Conservation (phyloP, 2,329 filamentous ascomycete species). For the Gnomoniopsis smithogilvyi region DNA sequence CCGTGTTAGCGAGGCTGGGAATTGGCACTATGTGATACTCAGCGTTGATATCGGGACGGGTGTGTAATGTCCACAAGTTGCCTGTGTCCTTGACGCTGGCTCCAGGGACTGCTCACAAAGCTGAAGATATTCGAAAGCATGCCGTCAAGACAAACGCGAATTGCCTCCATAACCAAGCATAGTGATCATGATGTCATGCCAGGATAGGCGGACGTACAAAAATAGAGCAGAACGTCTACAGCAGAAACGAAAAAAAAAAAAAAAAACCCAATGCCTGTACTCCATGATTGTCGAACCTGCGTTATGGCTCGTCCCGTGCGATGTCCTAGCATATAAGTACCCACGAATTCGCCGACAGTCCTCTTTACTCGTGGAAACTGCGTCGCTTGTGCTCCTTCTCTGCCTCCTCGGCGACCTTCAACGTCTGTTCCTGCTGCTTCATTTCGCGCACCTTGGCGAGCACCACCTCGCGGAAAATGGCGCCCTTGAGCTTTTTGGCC, state of each 20-base stretch:
- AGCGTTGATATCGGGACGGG: background rate
- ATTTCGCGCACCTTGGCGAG: slow-evolving; percentile 89
- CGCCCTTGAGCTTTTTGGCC: slow-evolving; percentile 52
- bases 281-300: slow-evolving; percentile 1
- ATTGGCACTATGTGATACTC: no score
- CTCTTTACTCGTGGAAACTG: slow-evolving; percentile 26
- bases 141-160: background rate
- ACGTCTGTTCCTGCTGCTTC: slow-evolving; percentile 79
- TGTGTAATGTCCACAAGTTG: background rate
- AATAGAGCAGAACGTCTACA: slow-evolving; percentile 6
- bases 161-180: background rate
- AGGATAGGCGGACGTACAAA: background rate
- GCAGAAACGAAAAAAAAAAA: background rate
- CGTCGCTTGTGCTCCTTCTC: slow-evolving; percentile 45
- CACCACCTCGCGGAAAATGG: slow-evolving; percentile 93
- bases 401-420: slow-evolving; percentile 61
- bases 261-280: slow-evolving; percentile 1
- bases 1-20: no score
- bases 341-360: background rate
- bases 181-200: background rate
- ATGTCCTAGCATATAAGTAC: background rate
- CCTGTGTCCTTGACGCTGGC: background rate
- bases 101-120: background rate
- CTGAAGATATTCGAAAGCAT: background rate
- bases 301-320: background rate